These are phyloP conservation scores for Jaltomata sinuosa DNA, from an alignment of 257 asterid species.

Conservation along the genomic window DNA sequence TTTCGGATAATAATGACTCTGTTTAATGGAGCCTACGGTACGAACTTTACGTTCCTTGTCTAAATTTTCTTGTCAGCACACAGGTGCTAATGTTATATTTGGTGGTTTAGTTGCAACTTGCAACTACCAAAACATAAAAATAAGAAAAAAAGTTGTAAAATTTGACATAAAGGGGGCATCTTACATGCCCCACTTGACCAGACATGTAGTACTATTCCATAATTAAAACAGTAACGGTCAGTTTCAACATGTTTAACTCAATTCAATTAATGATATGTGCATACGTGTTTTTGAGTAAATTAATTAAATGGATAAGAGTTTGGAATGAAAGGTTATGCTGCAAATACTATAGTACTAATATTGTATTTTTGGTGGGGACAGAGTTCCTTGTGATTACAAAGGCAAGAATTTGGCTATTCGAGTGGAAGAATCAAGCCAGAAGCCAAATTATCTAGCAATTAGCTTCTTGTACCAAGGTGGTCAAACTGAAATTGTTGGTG, in stretches of 20 bases:
- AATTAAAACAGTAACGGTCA: background rate
- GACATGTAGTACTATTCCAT: background rate
- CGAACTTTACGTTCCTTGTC: background rate
- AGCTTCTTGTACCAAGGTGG: conserved; percentile 70
- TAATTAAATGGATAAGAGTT: background rate
- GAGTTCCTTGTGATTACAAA: conserved; percentile 59
- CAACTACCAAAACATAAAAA: background rate
- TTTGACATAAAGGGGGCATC: background rate
- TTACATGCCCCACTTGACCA: background rate
- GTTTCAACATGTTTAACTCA: background rate
- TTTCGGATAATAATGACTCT: background rate
- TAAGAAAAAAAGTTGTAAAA: background rate
- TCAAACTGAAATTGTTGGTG: conserved; percentile 56
- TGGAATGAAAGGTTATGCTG: background rate
- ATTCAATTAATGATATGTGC: background rate
- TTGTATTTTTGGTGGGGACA: conserved; percentile 3
- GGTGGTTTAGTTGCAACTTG: conserved; percentile 1
- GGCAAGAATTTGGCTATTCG: conserved; percentile 47
- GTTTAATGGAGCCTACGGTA: background rate
- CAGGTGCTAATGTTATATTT: background rate
- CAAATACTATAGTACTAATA: background rate
- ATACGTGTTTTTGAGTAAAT: background rate
- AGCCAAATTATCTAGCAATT: conserved; percentile 50
- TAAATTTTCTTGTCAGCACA: background rate
- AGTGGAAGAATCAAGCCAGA: conserved; percentile 73